phyloP scores from a whole-genome alignment of 2,329 filamentous ascomycete genomes.

The Samsoniella hepiali region DNA sequence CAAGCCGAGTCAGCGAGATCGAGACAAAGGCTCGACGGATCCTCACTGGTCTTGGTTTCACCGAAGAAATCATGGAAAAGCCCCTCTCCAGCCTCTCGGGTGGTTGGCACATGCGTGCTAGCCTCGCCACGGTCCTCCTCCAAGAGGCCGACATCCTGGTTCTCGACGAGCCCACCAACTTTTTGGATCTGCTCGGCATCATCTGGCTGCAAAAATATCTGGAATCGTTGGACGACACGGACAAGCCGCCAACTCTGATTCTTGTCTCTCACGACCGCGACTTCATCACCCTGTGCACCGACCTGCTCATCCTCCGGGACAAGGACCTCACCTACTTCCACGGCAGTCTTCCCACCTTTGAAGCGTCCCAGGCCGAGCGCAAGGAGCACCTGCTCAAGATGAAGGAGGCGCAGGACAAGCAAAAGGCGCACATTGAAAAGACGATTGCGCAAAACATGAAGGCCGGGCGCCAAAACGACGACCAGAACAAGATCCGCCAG shows the following conservation, averaged over 20 bases:
- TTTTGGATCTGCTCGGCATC: slow-evolving; percentile 76
- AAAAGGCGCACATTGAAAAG: slow-evolving; percentile 76
- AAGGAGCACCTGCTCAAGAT: slow-evolving; percentile 67
- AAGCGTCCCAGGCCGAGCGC: slow-evolving; percentile 64
- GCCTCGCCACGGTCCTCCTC: slow-evolving; percentile 63
- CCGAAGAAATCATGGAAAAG: slow-evolving; percentile 56
- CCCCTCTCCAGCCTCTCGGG: slow-evolving; percentile 67
- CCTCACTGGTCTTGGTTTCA: slow-evolving; percentile 69
- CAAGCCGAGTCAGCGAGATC: slow-evolving; percentile 59
- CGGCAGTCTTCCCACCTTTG: slow-evolving; percentile 70
- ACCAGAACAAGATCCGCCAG: slow-evolving; percentile 83
- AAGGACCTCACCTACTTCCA: slow-evolving; percentile 70
- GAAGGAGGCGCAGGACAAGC: slow-evolving; percentile 78
- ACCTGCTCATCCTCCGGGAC: slow-evolving; percentile 73
- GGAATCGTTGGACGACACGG: slow-evolving; percentile 48
- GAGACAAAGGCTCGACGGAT: slow-evolving; percentile 65
- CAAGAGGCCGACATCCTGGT: slow-evolving; percentile 75
- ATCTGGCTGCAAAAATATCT: slow-evolving; percentile 81
- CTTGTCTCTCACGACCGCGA: slow-evolving; percentile 82
- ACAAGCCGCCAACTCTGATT: slow-evolving; percentile 63
- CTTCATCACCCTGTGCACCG: slow-evolving; percentile 73
- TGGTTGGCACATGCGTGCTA: slow-evolving; percentile 70
- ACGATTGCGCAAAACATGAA: slow-evolving; percentile 73
- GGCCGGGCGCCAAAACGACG: slow-evolving; percentile 71
- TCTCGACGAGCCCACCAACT: slow-evolving; percentile 85